A percentile compares a stretch with the other conserved stretches of the same genome.
These are phyloP conservation scores for Aspergillus ustus DNA, from an alignment of 2,329 filamentous ascomycete genomes.

Conservation along the genomic window DNA sequence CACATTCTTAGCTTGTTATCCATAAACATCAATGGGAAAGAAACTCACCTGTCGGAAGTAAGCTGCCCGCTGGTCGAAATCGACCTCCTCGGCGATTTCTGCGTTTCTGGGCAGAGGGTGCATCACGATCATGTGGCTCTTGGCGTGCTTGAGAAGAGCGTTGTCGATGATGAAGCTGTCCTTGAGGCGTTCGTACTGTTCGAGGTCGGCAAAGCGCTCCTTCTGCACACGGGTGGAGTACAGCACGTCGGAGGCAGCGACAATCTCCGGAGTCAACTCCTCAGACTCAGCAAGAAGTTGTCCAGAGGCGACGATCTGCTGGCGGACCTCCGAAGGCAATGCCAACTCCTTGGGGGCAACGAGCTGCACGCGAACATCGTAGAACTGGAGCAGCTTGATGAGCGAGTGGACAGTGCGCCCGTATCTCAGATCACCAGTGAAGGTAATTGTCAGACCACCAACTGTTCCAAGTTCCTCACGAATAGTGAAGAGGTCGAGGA, in stretches of 20 bases:
- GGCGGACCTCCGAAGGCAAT: conserved; percentile 75
- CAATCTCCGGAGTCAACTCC: conserved; percentile 81
- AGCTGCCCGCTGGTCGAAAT: conserved; percentile 93
- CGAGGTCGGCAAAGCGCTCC: conserved; percentile 84
- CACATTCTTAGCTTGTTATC: conserved; percentile 46
- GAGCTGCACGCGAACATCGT: conserved; percentile 91
- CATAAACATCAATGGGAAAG: conserved; percentile 1
- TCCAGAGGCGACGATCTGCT: conserved; percentile 72
- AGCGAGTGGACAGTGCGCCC: conserved; percentile 95
- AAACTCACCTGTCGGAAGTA: conserved; percentile 97
- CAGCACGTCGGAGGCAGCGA: conserved; percentile 84
- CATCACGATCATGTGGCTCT: conserved; percentile 91
- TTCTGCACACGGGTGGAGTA: conserved; percentile 98
- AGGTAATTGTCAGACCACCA: conserved; percentile 93
- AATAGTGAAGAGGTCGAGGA: conserved; percentile 97
- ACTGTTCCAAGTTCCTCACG: conserved; percentile 96
- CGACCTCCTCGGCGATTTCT: conserved; percentile 93
- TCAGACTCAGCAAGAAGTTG: conserved; percentile 78
- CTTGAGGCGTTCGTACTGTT: conserved; percentile 85
- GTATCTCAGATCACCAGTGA: conserved; percentile 89
- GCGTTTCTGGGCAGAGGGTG: conserved; percentile 93
- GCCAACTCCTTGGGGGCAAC: conserved; percentile 80
- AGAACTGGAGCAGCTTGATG: conserved; percentile 90
- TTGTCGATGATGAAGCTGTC: conserved; percentile 90
- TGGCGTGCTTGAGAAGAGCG: conserved; percentile 84